Evolutionary conservation across 352 stramenopile genomes (phyloP), one percentile per base, ranked within the genome.

Genomic region (Pythium plurisporium): DNA sequence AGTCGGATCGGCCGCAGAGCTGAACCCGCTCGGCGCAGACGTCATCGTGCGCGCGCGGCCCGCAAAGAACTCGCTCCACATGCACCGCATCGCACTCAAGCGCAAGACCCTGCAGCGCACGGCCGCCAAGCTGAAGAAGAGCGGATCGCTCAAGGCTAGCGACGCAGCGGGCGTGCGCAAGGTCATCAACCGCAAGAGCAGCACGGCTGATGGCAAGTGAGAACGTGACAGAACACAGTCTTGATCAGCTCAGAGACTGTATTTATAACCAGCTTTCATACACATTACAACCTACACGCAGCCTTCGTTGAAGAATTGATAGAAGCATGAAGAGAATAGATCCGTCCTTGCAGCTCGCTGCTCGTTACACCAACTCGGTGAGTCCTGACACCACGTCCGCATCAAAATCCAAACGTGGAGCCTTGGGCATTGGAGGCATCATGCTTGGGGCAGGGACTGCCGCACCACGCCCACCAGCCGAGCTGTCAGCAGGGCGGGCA

Each of bases 21-120:
- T 89, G 26, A 82, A 79, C 26, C 73, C 79, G 22, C 61, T 88
- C 23, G 72, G 72, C 14, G 67, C 82, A 17, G 81, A 91, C 30
- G 50, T 89, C 27, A 49, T 84, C 20, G 66, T 87, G 44, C 74
- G 81, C 9, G 55, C 79, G 37, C 72, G 77, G 14, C 73, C 84
- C 15, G 67, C 64, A 9, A 91, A 91, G 59, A 91, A 78, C 57
- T 94, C 82, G 49, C 56, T 94, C 22, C 84, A 94, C 66, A 87
- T 89, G 82, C 84, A 92, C 57, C 76, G 84, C 36, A 69, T 94
- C 31, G 78, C 82, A 34, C 59, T 91, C 33, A 94, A 94, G 61
- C 72, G 79, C 33, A 88, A 90, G 62, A 76, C 77, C 22, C 47
- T 84, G 30, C 65, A 79, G 52, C 67, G 73, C 53, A 75, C 69